These are phyloP conservation scores for Aspergillus calidoustus DNA, from an alignment of 2,329 filamentous ascomycete species.

Conservation along the genomic window DNA sequence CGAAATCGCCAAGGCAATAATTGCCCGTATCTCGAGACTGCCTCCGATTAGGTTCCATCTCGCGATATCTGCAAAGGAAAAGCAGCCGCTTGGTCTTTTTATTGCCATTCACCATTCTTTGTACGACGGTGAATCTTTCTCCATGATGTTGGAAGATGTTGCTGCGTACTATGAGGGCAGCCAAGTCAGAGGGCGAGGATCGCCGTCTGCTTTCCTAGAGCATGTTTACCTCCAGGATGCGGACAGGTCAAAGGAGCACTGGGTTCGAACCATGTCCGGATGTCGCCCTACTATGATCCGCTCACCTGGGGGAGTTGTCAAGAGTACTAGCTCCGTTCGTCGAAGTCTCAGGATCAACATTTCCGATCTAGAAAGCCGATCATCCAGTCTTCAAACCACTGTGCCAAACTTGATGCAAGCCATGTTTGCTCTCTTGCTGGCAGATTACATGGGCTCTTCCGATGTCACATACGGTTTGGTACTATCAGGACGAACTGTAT, in stretches of 20 bases:
- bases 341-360: slow-evolving; percentile 27
- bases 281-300: slow-evolving; percentile 30
- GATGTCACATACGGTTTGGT: slow-evolving; percentile 42
- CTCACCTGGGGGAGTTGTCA: slow-evolving; percentile 7
- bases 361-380: slow-evolving; percentile 31
- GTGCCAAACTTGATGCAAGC: slow-evolving; percentile 38
- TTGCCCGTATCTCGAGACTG: slow-evolving; percentile 28
- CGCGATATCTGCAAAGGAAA: slow-evolving; percentile 17
- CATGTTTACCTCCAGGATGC: slow-evolving; percentile 32
- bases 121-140: slow-evolving; percentile 42
- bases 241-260: slow-evolving; percentile 33
- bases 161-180: slow-evolving; percentile 30
- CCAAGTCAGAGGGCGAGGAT: slow-evolving; percentile 23
- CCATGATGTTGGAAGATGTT: slow-evolving; percentile 40
- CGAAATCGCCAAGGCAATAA: slow-evolving; percentile 30
- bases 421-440: slow-evolving; percentile 40
- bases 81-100: slow-evolving; percentile 28
- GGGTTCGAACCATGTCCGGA: slow-evolving; percentile 29
- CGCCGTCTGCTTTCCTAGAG: slow-evolving; percentile 31
- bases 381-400: slow-evolving; percentile 35
- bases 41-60: slow-evolving; percentile 37
- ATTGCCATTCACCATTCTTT: slow-evolving; percentile 45
- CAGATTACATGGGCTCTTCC: slow-evolving; percentile 30
- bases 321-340: slow-evolving; percentile 17
- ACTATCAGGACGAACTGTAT: slow-evolving; percentile 39